Evolutionary conservation across 208 protist species (phyloP).

Genomic region (Leishmania turanica): DNA sequence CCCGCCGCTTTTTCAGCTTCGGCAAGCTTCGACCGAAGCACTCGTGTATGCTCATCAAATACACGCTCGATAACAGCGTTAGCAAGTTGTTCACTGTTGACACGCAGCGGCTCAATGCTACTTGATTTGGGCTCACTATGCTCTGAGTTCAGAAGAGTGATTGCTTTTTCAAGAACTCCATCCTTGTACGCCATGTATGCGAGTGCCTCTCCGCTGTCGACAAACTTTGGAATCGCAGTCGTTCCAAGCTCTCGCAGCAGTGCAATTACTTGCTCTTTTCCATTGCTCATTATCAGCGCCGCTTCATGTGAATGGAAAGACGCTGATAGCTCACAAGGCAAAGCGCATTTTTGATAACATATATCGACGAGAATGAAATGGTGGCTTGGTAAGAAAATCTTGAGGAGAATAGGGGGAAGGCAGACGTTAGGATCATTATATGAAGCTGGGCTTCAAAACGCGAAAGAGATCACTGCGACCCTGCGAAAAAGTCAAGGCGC

Average conservation of each 20-base stretch:
- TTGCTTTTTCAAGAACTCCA: slow-evolving; percentile 17
- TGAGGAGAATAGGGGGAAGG: too few relatives aligned
- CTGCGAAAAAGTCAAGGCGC: not conserved
- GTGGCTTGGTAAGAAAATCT: not conserved
- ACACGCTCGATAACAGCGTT: slow-evolving; percentile 21
- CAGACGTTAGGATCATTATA: not conserved
- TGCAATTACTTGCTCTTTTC: not conserved
- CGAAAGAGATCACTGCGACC: not conserved
- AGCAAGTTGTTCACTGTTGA: slow-evolving; percentile 26
- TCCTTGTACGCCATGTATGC: slow-evolving; percentile 24
- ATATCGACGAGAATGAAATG: not conserved
- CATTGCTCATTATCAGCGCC: not conserved
- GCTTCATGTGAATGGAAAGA: not conserved
- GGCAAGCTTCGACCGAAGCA: slow-evolving; percentile 26
- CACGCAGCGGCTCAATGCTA: not conserved
- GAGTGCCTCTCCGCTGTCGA: slow-evolving; percentile 31
- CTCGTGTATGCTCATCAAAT: slow-evolving; percentile 16
- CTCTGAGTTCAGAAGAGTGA: slow-evolving; percentile 6
- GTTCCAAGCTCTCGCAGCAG: slow-evolving; percentile 10
- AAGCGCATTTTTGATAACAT: not conserved
- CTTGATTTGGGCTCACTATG: not conserved
- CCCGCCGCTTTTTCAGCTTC: slow-evolving; percentile 19
- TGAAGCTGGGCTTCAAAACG: not conserved
- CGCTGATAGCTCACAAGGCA: not conserved
- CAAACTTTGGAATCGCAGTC: slow-evolving; percentile 13